Base-by-base conservation (phyloP, 768 basidiomycete species). In the Boletus sp. region DNA sequence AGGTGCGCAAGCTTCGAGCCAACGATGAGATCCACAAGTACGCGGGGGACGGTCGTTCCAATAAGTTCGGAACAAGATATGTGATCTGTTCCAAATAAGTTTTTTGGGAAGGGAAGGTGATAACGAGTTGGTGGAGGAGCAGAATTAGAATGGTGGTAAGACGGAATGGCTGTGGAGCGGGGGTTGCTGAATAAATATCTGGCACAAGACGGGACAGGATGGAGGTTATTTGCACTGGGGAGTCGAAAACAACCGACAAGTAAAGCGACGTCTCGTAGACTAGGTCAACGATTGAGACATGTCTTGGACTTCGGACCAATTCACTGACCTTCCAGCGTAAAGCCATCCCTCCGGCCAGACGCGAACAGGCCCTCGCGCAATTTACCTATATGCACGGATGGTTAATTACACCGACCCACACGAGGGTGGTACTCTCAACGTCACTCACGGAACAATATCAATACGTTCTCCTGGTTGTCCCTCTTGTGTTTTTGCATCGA, bases 241-340 rank as follows among this genome's bases (percentile, higher is more conserved):
- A 80, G 45, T 78, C 74, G 72, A 89, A 90, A 30, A 88, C 58
- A 27, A 81, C 72, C 25, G 87, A 78, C 30, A 89, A 75, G 66
- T 77, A 81, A 21, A 90, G 73, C 0, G 89, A 91, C 5, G 80
- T 87, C 70, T 91, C 85, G 64, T 88, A 90, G 1, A 81, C 89
- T 90, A 62, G 19, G 21, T 49, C 23, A 27, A 46, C 44, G 33
- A 30, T 47, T 47, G 48, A 43, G 43, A 44, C 30, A 50, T 13
- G 48, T 33, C 4, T 23, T n/a, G 33, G 6, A 48, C 4, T n/a
- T 25, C 23, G 27, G 39, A 27, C 10, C 10, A 29, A 49, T 17
- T 21, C 30, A 51, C 75, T 38, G 53, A 87, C 88, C 89, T 81
- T 90, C 85, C 13, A 84, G 50, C 2, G 85, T 78, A 62, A 91